A percentile compares a stretch with the other conserved stretches of the same genome.
These are phyloP conservation scores for Pyrrhoderma lamaoense DNA, from an alignment of 1,284 basidiomycete genomes.

Conservation along the genomic window DNA sequence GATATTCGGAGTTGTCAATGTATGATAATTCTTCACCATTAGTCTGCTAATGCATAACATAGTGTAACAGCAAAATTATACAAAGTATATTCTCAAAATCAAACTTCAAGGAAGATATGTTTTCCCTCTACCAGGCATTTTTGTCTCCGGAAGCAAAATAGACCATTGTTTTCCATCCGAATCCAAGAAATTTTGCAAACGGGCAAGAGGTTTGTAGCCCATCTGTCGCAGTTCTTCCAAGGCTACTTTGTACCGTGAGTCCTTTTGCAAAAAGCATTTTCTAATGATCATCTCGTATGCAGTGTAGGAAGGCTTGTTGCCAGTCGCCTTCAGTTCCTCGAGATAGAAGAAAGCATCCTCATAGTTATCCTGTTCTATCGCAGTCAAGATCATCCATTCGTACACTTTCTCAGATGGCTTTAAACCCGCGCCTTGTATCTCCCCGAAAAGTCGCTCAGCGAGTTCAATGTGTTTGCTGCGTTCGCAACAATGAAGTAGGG, in stretches of 20 bases:
- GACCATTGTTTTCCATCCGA: too few species aligned
- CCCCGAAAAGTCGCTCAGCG: conserved; percentile 52
- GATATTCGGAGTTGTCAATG: too few species aligned
- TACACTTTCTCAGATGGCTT: conserved; percentile 54
- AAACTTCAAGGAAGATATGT: too few species aligned
- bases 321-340: conserved; percentile 74
- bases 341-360: conserved; percentile 86
- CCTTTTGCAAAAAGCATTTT: conserved; percentile 49
- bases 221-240: conserved; percentile 61
- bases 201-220: conserved; percentile 29
- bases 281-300: conserved; percentile 59
- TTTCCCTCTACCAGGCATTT: too few species aligned
- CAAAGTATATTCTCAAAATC: too few species aligned
- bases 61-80: too few species aligned
- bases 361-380: conserved; percentile 63
- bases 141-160: too few species aligned
- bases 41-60: too few species aligned
- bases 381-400: conserved; percentile 59
- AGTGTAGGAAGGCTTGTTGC: conserved; percentile 42
- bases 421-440: conserved; percentile 52
- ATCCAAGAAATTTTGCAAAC: too few species aligned
- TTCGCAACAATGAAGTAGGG: conserved; percentile 61
- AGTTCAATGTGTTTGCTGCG: conserved; percentile 46
- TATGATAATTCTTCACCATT: too few species aligned
- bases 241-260: conserved; percentile 60